Percentiles rank a stretch among this genome's conserved stretches.
Evolutionary conservation across 345 rosid genomes (phyloP).

Genomic region (Laguncularia racemosa): DNA sequence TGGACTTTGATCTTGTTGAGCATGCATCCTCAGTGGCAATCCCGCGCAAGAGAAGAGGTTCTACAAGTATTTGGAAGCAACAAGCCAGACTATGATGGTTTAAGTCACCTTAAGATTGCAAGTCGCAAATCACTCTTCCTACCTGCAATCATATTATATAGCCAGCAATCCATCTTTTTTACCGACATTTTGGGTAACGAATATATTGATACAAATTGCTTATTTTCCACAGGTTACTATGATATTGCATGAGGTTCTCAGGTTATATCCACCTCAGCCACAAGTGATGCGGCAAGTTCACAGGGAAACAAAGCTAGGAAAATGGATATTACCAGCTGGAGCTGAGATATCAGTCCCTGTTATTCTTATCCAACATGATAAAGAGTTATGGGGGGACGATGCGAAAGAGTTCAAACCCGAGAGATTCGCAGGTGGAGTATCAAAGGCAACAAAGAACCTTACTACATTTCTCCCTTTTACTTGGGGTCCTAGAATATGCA

Average conservation of each 20-base stretch:
- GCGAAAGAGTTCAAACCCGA: conserved; percentile 47
- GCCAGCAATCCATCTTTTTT: no score
- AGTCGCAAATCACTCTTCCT: neutral
- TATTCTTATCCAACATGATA: conserved; percentile 30
- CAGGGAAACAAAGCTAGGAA: conserved; percentile 31
- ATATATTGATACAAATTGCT: neutral
- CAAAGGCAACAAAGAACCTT: conserved; percentile 46
- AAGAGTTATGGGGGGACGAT: conserved; percentile 47
- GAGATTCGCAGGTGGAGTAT: conserved; percentile 40
- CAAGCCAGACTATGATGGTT: conserved; percentile 3
- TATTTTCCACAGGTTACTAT: conserved; percentile 25
- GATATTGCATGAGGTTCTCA: conserved; percentile 42
- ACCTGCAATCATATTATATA: no score
- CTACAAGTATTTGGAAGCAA: conserved; percentile 9
- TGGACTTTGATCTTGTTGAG: conserved; percentile 13
- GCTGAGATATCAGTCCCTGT: conserved; percentile 15
- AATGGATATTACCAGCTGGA: conserved; percentile 24
- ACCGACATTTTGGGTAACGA: neutral
- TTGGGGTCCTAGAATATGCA: conserved; percentile 53
- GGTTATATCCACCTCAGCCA: conserved; percentile 31
- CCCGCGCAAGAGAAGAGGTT: conserved; percentile 15
- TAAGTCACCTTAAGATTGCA: conserved; percentile 11
- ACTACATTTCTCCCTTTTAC: conserved; percentile 42
- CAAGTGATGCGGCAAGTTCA: conserved; percentile 9
- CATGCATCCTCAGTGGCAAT: conserved; percentile 11